Percentiles rank a stretch among this genome's conserved stretches.
phyloP scores from a whole-genome alignment of 139 green algal genomes.

The Chlamydomonas urium region DNA sequence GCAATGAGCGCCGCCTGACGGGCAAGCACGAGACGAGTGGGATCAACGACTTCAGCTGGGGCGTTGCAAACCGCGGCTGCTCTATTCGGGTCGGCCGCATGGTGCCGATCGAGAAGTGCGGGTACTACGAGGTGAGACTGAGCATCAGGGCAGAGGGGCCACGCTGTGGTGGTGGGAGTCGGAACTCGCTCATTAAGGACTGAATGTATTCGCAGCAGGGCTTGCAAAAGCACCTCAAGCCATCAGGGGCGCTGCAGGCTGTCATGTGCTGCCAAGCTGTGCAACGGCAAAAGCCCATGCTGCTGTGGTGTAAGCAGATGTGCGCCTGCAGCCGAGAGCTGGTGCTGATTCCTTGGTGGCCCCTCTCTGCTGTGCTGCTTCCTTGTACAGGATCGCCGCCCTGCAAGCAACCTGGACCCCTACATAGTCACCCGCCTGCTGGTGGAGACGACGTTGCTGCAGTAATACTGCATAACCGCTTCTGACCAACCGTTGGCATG shows the following conservation, averaged over 20 bases:
- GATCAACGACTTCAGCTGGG: slow-evolving; percentile 96
- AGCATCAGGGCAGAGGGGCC: not conserved
- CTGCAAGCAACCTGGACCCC: slow-evolving; percentile 93
- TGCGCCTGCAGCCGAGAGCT: not conserved
- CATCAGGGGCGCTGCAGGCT: not conserved
- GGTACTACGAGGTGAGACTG: slow-evolving; percentile 88
- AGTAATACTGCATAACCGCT: too few relatives aligned
- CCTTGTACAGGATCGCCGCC: slow-evolving; percentile 91
- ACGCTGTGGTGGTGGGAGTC: not conserved
- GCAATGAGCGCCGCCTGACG: slow-evolving; percentile 97
- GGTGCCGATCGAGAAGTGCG: slow-evolving; percentile 87
- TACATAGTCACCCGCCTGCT: slow-evolving; percentile 62
- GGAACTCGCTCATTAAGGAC: not conserved
- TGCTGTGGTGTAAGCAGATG: not conserved
- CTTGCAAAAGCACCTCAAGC: not conserved
- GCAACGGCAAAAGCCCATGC: not conserved
- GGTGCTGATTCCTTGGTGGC: not conserved
- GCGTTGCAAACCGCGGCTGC: slow-evolving; percentile 93
- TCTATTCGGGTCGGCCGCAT: slow-evolving; percentile 78
- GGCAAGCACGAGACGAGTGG: slow-evolving; percentile 85
- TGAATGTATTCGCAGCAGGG: not conserved
- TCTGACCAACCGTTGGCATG: too few relatives aligned
- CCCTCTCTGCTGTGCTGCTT: slow-evolving; percentile 44
- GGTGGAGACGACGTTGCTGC: slow-evolving; percentile 2
- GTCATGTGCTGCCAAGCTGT: not conserved